These are phyloP conservation scores for Calonectria fujianensis DNA, from an alignment of 2,329 filamentous ascomycete genomes.

Conservation along the genomic window DNA sequence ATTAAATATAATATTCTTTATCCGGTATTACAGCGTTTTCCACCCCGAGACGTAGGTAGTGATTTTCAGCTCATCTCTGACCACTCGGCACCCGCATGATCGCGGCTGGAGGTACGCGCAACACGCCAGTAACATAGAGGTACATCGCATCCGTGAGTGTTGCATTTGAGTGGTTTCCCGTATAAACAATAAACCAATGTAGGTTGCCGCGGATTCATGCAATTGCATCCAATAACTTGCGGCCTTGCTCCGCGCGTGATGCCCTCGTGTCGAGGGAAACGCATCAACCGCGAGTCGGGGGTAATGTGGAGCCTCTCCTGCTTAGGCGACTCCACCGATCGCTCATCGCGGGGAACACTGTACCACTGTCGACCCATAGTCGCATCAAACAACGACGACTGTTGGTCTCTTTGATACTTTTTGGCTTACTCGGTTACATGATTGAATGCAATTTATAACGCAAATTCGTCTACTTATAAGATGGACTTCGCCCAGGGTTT, in stretches of 20 bases:
- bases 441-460: background rate
- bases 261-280: slow-evolving; percentile 31
- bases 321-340: slow-evolving; percentile 22
- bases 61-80: background rate
- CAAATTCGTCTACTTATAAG: background rate
- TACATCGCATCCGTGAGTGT: background rate
- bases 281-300: slow-evolving; percentile 30
- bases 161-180: background rate
- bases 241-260: slow-evolving; percentile 18
- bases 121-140: background rate
- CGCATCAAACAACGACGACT: slow-evolving; percentile 4
- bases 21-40: background rate
- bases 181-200: background rate
- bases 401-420: slow-evolving; percentile 6
- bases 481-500: background rate
- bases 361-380: slow-evolving; percentile 12
- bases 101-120: background rate
- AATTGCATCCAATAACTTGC: slow-evolving; percentile 15
- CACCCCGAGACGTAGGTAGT: background rate
- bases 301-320: background rate
- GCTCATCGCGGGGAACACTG: slow-evolving; percentile 17
- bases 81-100: background rate
- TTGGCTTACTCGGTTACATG: background rate
- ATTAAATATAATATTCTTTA: background rate
- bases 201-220: background rate